Evolutionary conservation across 805 yeast species (phyloP), one percentile per base, ranked within the genome.

Genomic region (Kluyveromyces siamensis): DNA sequence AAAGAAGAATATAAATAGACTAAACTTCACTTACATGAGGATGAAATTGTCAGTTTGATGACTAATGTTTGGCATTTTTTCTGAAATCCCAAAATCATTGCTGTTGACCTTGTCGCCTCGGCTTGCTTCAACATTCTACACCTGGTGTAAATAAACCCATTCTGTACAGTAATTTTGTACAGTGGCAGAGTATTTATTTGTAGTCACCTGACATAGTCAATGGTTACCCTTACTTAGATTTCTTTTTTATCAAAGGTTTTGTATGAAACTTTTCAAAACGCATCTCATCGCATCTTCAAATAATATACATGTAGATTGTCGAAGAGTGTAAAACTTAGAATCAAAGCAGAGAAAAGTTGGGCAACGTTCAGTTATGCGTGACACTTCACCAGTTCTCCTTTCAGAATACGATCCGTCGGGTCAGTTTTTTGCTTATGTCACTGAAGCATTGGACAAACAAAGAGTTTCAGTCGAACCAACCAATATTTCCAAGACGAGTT

Each of bases 381-480:
- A 41, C 27, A 14, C 27, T 36, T 52, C 51, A 11, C 60, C 62
- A 8, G 58, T 64, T 45, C 60, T 62, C n/a, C 55, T 69, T 16
- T 73, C 83, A 21, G 68, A 66, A 38, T 87, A 81, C 61, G 91
- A 87, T 63, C 73, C 80, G 11, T 65, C 76, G 1, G 81, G 84
- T n/a, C 70, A 75, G 41, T 74, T 73, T 58, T 73, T 81, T 55
- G 88, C 90, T 25, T 76, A 80, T 41, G 87, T 79, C 1, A 69
- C 79, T 18, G 77, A 79, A 36, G 83, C 87, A 1, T 73, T 87
- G 50, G 91, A 86, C 62, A 72, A 81, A 6, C 91, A 84, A 58
- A 79, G 80, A 54, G 68, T 87, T 37, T 72, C 81, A 49, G 85
- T 84, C 2, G 83, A 81, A 58, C 73, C 84, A 17, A 71, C 78